Evolutionary conservation across 2,329 filamentous ascomycete species (phyloP).

Genomic region (Ustulina deusta): DNA sequence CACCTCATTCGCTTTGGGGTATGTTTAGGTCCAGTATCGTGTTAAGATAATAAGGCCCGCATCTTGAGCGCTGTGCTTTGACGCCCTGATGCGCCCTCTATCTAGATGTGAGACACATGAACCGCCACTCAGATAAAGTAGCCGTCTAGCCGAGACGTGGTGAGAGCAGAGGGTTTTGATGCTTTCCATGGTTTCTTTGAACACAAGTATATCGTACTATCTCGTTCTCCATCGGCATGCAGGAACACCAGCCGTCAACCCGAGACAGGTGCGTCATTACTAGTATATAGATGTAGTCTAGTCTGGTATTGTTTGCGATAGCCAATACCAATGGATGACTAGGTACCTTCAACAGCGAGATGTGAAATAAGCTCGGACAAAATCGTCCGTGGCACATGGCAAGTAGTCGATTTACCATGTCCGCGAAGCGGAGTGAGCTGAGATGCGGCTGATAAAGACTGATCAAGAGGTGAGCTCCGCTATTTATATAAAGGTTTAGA

Average conservation of each 20-base stretch:
- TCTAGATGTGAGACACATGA: not conserved
- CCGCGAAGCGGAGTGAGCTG: constrained; percentile 17
- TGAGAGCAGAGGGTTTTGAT: not conserved
- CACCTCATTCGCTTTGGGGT: too few species aligned
- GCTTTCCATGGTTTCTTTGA: not conserved
- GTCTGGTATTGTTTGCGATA: not conserved
- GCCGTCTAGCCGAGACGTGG: not conserved
- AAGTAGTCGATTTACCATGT: constrained; percentile 1
- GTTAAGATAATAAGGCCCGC: not conserved
- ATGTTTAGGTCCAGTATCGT: too few species aligned
- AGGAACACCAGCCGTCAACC: too few species aligned
- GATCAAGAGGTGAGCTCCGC: not conserved
- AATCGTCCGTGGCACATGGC: not conserved
- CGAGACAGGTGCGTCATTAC: not conserved
- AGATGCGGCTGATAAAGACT: constrained; percentile 24
- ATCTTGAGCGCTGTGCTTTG: not conserved
- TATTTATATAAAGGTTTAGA: not conserved
- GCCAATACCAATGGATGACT: not conserved
- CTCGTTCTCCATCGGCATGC: not conserved
- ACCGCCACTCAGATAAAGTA: not conserved
- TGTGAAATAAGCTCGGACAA: constrained; percentile 20
- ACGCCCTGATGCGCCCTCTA: not conserved
- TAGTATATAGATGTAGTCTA: not conserved
- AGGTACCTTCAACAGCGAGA: not conserved
- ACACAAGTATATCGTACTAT: not conserved